A percentile compares a stretch with the other conserved stretches of the same genome.
phyloP scores from a whole-genome alignment of 495 filamentous ascomycete species.

The Xylaria intraflava region DNA sequence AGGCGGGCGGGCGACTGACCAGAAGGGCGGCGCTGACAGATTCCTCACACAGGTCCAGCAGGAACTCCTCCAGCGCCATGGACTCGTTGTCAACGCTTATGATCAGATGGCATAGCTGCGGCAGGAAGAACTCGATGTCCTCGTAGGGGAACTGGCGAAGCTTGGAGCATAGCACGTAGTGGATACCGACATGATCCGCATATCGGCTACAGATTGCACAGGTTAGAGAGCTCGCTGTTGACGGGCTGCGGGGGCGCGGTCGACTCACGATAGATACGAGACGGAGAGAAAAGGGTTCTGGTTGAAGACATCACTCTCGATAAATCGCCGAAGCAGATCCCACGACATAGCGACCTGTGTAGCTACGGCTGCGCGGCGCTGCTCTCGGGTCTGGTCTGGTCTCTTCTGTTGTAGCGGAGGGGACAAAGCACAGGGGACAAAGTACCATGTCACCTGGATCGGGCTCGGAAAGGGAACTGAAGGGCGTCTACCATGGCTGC shows the following conservation, averaged over 20 bases:
- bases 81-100: constrained; percentile 77
- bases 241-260: constrained; percentile 5
- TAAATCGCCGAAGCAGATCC: constrained; percentile 67
- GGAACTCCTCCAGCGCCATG: constrained; percentile 75
- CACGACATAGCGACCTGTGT: constrained; percentile 38
- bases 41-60: constrained; percentile 72
- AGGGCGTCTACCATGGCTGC: constrained; percentile 17
- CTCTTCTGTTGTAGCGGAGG: constrained; percentile 7
- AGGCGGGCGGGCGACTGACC: constrained; percentile 41
- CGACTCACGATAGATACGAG: constrained; percentile 66
- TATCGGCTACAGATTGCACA: constrained; percentile 51
- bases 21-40: constrained; percentile 69
- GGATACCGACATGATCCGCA: constrained; percentile 73
- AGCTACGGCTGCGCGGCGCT: no score
- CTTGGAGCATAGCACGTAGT: constrained; percentile 73
- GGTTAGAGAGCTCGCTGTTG: constrained; percentile 13
- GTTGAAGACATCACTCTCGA: constrained; percentile 78
- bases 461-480: constrained; percentile 6
- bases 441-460: constrained; percentile 14
- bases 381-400: not conserved
- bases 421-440: constrained; percentile 3
- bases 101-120: constrained; percentile 71
- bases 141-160: constrained; percentile 73
- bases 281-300: constrained; percentile 72
- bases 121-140: constrained; percentile 79